Evolutionary conservation across 768 basidiomycete species (phyloP).

Genomic region (Boletales sp.): DNA sequence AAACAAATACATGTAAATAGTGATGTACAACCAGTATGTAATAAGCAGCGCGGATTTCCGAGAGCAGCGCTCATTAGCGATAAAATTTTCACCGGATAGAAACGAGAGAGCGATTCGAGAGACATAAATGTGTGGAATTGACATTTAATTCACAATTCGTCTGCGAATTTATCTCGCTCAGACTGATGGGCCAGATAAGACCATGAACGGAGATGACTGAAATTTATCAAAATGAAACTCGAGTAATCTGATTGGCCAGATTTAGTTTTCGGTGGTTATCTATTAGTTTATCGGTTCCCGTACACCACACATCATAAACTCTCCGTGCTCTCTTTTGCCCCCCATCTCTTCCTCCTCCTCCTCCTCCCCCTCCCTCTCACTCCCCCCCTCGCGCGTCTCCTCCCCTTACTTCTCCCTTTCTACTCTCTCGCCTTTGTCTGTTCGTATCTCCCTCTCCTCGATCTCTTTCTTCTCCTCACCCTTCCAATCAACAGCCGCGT

Average conservation of each 20-base stretch:
- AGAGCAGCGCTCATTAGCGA: conserved; percentile 24
- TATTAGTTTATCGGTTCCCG: conserved; percentile 38
- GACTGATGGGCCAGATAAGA: not conserved
- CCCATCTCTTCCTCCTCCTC: conserved; percentile 17
- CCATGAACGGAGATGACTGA: conserved; percentile 13
- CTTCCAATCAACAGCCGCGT: conserved; percentile 14
- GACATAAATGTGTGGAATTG: not conserved
- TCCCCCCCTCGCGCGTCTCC: not conserved
- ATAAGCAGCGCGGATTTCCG: conserved; percentile 28
- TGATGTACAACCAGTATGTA: conserved; percentile 22
- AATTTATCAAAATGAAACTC: conserved; percentile 24
- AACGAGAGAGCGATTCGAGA: not conserved
- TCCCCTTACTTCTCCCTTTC: not conserved
- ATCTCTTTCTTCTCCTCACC: conserved; percentile 5
- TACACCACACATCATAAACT: conserved; percentile 36
- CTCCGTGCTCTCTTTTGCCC: conserved; percentile 18
- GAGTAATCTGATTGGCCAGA: conserved; percentile 35
- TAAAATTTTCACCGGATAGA: conserved; percentile 24
- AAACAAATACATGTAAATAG: conserved; percentile 21
- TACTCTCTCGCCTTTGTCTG: not conserved
- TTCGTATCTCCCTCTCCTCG: not conserved
- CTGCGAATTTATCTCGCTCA: too few species aligned
- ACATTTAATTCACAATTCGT: not conserved
- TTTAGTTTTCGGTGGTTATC: conserved; percentile 33
- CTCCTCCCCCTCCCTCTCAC: conserved; percentile 14